Base-by-base conservation (phyloP, 192 early-diverging fungal species). In the Neocallimastix lanati region DNA sequence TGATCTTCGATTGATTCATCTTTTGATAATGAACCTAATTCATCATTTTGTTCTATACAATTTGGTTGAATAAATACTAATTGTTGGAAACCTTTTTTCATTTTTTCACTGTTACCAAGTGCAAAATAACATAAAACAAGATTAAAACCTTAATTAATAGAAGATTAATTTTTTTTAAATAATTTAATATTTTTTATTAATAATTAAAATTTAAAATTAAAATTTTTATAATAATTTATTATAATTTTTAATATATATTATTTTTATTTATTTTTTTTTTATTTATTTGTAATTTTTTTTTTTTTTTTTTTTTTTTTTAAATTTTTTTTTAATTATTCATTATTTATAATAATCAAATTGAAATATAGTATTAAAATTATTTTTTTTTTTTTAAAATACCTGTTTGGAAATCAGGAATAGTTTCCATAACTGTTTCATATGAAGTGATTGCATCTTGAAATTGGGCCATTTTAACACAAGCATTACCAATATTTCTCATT, bases 81-180 rank as follows among this genome's bases (percentile, higher is more conserved):
- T 37, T 84, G 80, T 78, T 88, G 86, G 29, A 90, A 84, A 0
- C 83, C 87, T 29, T 82, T 76, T 76, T 88, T 88, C 88, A 89
- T 89, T 28, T 84, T 82, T 28, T 90, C 89, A 13, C 82, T 80
- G 79, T 90, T 88, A 5, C 89, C 89, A n/a, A 90, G 82, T 14
- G 89, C 89, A 82, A 87, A 90, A 78, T 88, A 89, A 78, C 89
- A 90, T 13, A 90, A 84, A n/a, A 89, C 82, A 15, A 90, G 83
- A 78, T 90, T 89, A 84, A 90, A 90, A 0, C 85, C 89, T 85
- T 76, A 9, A 6, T 33, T 33, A 33, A n/a, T n/a, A n/a, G n/a
- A n/a, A n/a, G n/a, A n/a, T n/a, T n/a, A n/a, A n/a, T n/a, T n/a
- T n/a, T n/a, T n/a, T n/a, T n/a, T n/a, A n/a, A n/a, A n/a, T n/a